Evolutionary conservation across 2,329 filamentous ascomycete species (phyloP).

Genomic region (Penicillium sp.): DNA sequence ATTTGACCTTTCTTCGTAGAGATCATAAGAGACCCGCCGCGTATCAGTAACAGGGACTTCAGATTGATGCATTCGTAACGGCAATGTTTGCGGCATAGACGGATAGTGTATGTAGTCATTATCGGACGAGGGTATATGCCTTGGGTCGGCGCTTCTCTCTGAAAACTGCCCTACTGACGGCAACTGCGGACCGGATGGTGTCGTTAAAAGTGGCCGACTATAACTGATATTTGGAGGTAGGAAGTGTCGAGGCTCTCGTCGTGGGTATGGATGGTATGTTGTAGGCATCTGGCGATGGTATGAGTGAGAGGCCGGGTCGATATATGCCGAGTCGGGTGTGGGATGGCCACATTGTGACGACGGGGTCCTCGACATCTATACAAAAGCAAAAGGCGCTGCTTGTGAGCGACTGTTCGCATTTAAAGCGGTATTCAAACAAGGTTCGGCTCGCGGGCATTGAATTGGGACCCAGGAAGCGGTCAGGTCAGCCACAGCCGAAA

Average conservation of each 20-base stretch:
- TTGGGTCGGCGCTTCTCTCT: conserved; percentile 19
- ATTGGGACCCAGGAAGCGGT: conserved; percentile 16
- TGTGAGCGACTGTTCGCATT: conserved; percentile 10
- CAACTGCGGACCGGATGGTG: conserved; percentile 13
- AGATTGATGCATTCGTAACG: conserved; percentile 13
- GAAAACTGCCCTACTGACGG: conserved; percentile 15
- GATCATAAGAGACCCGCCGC: conserved; percentile 8
- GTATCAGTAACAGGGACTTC: conserved; percentile 14
- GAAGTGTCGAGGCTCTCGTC: conserved; percentile 23
- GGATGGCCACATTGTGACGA: conserved; percentile 28
- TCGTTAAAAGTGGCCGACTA: conserved; percentile 13
- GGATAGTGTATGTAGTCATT: conserved; percentile 17
- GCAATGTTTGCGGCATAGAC: conserved; percentile 17
- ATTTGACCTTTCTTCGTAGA: conserved; percentile 22
- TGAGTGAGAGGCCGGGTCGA: conserved; percentile 14
- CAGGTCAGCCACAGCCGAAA: conserved; percentile 13
- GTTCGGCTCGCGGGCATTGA: conserved; percentile 10
- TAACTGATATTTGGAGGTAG: conserved; percentile 14
- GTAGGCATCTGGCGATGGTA: conserved; percentile 14
- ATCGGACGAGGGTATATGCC: conserved; percentile 23
- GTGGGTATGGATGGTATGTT: conserved; percentile 17
- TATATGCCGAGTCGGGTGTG: conserved; percentile 19
- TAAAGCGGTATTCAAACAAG: conserved; percentile 11
- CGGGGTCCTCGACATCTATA: conserved; percentile 33
- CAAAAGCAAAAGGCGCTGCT: conserved; percentile 9